Conservation (phyloP, 805 yeast genomes). For the Candida easanensis region DNA sequence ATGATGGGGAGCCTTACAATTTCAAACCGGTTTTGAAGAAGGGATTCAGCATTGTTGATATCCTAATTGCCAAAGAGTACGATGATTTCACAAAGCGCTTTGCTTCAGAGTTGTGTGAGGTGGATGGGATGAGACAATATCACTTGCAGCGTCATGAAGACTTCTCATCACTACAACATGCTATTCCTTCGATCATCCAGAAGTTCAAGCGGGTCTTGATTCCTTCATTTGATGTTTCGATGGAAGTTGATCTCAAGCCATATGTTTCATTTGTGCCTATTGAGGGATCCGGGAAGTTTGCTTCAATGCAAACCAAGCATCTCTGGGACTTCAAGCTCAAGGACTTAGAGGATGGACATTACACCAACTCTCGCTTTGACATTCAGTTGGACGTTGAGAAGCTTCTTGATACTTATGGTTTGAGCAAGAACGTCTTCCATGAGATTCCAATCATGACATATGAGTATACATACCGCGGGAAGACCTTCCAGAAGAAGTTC, state of each 20-base stretch:
- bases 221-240: conserved; percentile 5
- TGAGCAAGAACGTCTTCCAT: conserved; percentile 8
- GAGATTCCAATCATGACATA: conserved; percentile 19
- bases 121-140: conserved; percentile 9
- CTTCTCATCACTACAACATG: conserved; percentile 5
- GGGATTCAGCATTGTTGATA: conserved; percentile 12
- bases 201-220: conserved; percentile 15
- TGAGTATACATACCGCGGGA: conserved; percentile 3
- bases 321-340: conserved; percentile 13
- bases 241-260: conserved; percentile 9
- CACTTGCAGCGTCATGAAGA: conserved; percentile 12
- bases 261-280: conserved; percentile 7
- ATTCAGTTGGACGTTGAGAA: conserved; percentile 14
- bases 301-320: not conserved
- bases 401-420: not conserved
- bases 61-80: conserved; percentile 9
- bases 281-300: conserved; percentile 7
- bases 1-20: not conserved
- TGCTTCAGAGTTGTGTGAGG: conserved; percentile 1
- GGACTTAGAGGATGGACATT: conserved; percentile 24
- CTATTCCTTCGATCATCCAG: conserved; percentile 12
- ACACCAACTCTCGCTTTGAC: conserved; percentile 18
- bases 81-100: conserved; percentile 8
- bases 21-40: conserved; percentile 12
- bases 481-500: conserved; percentile 2